Evolutionary conservation across 2,329 filamentous ascomycete genomes (phyloP).

Genomic region (Hymenoscyphus repandus): DNA sequence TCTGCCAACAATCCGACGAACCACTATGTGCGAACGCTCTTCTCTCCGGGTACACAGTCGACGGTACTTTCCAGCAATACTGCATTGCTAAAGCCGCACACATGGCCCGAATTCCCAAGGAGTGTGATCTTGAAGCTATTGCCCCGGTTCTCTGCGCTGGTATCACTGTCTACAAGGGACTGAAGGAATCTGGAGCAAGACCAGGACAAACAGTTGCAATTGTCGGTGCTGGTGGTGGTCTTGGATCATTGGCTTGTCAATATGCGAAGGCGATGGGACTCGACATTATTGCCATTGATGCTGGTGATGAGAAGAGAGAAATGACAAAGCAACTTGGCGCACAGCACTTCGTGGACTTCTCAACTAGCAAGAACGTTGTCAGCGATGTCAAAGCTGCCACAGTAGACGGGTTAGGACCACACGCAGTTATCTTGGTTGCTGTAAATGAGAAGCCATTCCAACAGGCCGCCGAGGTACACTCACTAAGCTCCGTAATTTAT

Average conservation of each 20-base stretch:
- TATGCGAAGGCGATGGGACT: slow-evolving; percentile 91
- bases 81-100: slow-evolving; percentile 81
- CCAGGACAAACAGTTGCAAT: slow-evolving; percentile 78
- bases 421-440: slow-evolving; percentile 82
- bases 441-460: slow-evolving; percentile 91
- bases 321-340: slow-evolving; percentile 69
- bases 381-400: slow-evolving; percentile 79
- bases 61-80: slow-evolving; percentile 93
- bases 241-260: slow-evolving; percentile 75
- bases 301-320: slow-evolving; percentile 72
- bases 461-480: slow-evolving; percentile 61
- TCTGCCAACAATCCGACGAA: slow-evolving; percentile 77
- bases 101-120: slow-evolving; percentile 75
- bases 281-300: slow-evolving; percentile 74
- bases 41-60: slow-evolving; percentile 87
- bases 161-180: slow-evolving; percentile 85
- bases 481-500: slow-evolving; percentile 28
- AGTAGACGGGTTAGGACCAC: slow-evolving; percentile 74
- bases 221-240: slow-evolving; percentile 79
- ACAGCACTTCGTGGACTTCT: slow-evolving; percentile 73
- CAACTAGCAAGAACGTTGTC: slow-evolving; percentile 68
- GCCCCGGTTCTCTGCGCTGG: slow-evolving; percentile 79
- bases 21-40: slow-evolving; percentile 70
- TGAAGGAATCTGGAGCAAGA: slow-evolving; percentile 73
- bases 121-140: slow-evolving; percentile 68